phyloP scores from a whole-genome alignment of 345 rosid species.

The Abelmoschus esculentus region DNA sequence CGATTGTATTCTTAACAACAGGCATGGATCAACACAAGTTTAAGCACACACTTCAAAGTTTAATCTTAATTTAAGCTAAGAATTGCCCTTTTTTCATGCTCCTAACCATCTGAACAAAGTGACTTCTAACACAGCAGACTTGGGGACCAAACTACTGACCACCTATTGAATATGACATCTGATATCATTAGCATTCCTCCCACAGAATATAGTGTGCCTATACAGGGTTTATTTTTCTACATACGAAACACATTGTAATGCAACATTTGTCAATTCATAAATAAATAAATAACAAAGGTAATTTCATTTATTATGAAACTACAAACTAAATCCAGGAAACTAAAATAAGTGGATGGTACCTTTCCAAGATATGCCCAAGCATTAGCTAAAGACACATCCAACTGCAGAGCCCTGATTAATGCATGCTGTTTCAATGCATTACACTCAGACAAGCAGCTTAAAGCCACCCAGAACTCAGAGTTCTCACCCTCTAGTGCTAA shows the following conservation, averaged over 20 bases:
- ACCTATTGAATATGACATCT: not conserved
- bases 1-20: not conserved
- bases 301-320: not conserved
- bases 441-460: constrained; percentile 68
- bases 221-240: not conserved
- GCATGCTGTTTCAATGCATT: constrained; percentile 78
- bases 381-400: constrained; percentile 73
- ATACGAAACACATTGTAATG: not conserved
- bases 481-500: constrained; percentile 77
- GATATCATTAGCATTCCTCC: not conserved
- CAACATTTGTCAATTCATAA: not conserved
- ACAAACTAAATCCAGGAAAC: not conserved
- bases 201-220: not conserved
- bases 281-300: not conserved
- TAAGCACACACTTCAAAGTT: not conserved
- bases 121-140: not conserved
- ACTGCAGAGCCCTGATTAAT: constrained; percentile 77
- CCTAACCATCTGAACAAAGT: not conserved
- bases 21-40: not conserved
- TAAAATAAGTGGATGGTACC: constrained; percentile 36
- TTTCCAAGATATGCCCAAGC: constrained; percentile 95
- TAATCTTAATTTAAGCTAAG: constrained; percentile 3
- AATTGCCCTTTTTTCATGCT: not conserved
- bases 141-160: not conserved
- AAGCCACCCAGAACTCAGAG: constrained; percentile 73